Evolutionary conservation across 345 rosid genomes (phyloP).

Genomic region (Litchi chinensis): DNA sequence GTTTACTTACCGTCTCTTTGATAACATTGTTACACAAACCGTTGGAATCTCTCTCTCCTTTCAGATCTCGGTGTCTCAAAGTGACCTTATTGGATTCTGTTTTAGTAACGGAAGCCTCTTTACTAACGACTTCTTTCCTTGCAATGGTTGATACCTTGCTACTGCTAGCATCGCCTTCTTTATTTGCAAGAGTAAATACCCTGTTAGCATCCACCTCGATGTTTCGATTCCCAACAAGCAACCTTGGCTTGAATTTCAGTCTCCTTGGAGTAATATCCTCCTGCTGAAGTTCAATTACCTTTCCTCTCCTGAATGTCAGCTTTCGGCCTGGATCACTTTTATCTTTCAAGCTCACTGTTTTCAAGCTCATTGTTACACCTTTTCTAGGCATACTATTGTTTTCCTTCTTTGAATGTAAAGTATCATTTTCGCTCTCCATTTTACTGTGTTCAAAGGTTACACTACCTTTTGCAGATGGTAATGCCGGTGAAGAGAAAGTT

Average conservation of each 20-base stretch:
- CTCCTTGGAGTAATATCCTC: conserved; percentile 48
- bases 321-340: conserved; percentile 25
- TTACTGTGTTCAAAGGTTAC: conserved; percentile 20
- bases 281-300: conserved; percentile 45
- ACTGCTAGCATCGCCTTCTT: conserved; percentile 26
- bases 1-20: conserved; percentile 72
- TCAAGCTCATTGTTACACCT: conserved; percentile 28
- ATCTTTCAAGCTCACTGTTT: conserved; percentile 22
- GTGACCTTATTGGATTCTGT: conserved; percentile 37
- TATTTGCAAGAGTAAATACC: conserved; percentile 22
- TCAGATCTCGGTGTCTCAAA: conserved; percentile 53
- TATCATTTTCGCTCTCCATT: conserved; percentile 6
- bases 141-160: conserved; percentile 15
- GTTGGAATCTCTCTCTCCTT: conserved; percentile 42
- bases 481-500: not conserved
- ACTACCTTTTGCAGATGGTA: not conserved
- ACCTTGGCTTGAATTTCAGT: conserved; percentile 54
- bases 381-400: conserved; percentile 26
- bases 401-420: conserved; percentile 6
- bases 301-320: conserved; percentile 58
- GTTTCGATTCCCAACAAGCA: conserved; percentile 33
- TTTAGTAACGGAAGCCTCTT: conserved; percentile 22
- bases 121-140: conserved; percentile 24
- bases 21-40: conserved; percentile 71
- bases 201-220: conserved; percentile 29